phyloP scores from a whole-genome alignment of 768 basidiomycete species.

The Termitomyces sp. region DNA sequence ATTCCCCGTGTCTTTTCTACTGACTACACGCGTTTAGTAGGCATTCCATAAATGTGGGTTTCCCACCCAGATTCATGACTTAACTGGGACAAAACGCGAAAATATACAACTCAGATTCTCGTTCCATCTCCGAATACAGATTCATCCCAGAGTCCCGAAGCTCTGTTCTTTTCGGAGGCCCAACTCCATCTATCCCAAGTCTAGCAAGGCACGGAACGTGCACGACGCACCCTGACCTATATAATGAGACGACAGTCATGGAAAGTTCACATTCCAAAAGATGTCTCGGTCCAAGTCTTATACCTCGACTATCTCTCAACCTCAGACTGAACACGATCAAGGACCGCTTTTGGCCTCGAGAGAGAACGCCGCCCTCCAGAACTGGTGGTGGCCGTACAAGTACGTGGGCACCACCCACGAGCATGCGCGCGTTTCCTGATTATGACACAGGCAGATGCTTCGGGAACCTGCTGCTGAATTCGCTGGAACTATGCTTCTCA shows the following conservation, averaged over 20 bases:
- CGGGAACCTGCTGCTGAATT: slow-evolving; percentile 50
- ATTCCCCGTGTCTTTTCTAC: not conserved
- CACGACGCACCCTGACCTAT: not conserved
- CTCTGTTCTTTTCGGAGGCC: not conserved
- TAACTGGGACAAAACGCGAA: not conserved
- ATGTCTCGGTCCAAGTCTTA: slow-evolving; percentile 8
- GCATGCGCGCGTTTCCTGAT: not conserved
- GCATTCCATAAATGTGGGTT: not conserved
- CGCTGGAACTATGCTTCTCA: slow-evolving; percentile 49
- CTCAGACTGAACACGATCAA: not conserved
- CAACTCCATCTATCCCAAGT: not conserved
- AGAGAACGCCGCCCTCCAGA: not conserved
- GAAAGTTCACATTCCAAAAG: not conserved
- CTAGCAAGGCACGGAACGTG: not conserved
- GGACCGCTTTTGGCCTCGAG: not conserved
- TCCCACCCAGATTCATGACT: not conserved
- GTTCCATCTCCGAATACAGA: not conserved
- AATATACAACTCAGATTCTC: not conserved
- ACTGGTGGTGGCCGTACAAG: slow-evolving; percentile 30
- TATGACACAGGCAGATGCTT: slow-evolving; percentile 25
- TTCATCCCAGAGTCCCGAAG: not conserved
- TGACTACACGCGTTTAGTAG: not conserved
- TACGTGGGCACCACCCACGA: slow-evolving; percentile 5
- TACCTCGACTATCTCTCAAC: not conserved
- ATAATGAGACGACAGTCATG: not conserved